Evolutionary conservation across 768 basidiomycete species (phyloP).

Genomic region (Guyanaporus albipodus): DNA sequence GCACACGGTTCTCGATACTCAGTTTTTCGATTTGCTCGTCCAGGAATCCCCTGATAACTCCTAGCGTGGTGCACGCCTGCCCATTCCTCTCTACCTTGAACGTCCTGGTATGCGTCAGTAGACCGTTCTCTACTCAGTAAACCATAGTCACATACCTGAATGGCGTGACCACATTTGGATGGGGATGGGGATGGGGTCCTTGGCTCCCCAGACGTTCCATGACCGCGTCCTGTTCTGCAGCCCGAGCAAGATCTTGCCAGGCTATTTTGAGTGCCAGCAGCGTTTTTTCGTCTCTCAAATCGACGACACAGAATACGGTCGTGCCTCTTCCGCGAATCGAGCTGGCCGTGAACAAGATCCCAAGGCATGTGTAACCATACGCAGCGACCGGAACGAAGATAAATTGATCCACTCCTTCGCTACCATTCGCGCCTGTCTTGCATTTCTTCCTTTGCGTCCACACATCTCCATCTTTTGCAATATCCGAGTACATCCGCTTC

Average conservation of each 20-base stretch:
- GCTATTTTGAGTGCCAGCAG: conserved; percentile 1
- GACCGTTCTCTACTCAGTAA: neutral
- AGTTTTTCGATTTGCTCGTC: neutral
- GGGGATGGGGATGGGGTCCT: neutral
- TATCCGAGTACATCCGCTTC: neutral
- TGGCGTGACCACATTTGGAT: conserved; percentile 2
- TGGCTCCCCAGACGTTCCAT: neutral
- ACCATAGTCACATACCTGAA: neutral
- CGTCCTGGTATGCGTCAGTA: neutral
- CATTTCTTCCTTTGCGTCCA: neutral
- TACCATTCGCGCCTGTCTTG: neutral
- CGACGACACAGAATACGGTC: neutral
- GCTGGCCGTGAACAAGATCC: conserved; percentile 5
- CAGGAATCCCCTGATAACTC: neutral
- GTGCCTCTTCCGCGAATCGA: conserved; percentile 16
- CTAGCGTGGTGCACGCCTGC: neutral
- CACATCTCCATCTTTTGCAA: neutral
- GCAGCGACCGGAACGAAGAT: conserved; percentile 1
- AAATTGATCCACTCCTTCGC: neutral
- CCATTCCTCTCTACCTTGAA: neutral
- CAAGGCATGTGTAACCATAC: neutral
- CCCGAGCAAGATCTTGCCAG: conserved; percentile 8
- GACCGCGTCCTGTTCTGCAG: neutral
- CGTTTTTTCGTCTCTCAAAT: neutral
- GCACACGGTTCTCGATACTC: neutral